Percentiles rank a stretch among this genome's conserved stretches.
Evolutionary conservation across 2,329 filamentous ascomycete genomes (phyloP).

Genomic region (Alternaria solani): DNA sequence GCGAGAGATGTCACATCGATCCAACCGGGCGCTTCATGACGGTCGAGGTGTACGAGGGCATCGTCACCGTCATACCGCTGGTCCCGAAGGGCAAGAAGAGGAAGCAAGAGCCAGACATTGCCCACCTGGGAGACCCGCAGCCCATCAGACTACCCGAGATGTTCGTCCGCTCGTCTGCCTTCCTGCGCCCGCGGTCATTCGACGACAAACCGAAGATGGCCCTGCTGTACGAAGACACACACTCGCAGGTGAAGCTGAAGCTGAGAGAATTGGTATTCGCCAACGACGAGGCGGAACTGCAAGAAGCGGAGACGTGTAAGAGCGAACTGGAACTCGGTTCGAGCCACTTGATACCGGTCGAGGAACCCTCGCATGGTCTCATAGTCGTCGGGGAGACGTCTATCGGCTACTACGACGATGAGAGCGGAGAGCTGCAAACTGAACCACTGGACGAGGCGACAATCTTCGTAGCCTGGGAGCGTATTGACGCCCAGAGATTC

Average conservation of each 20-base stretch:
- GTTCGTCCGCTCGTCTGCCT: conserved; percentile 71
- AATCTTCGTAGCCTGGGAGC: conserved; percentile 91
- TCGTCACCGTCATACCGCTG: conserved; percentile 70
- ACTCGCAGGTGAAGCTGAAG: conserved; percentile 63
- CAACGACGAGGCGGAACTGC: conserved; percentile 62
- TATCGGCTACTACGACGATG: conserved; percentile 84
- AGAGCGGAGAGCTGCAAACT: conserved; percentile 71
- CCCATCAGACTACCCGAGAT: conserved; percentile 71
- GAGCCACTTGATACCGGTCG: conserved; percentile 68
- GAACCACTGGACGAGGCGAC: conserved; percentile 74
- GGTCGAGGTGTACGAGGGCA: conserved; percentile 72
- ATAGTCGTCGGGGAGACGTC: conserved; percentile 67
- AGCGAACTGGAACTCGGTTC: conserved; percentile 67
- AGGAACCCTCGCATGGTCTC: conserved; percentile 62
- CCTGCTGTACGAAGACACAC: conserved; percentile 70
- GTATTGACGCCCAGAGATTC: conserved; percentile 81
- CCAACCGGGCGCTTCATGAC: conserved; percentile 75
- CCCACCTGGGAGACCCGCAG: conserved; percentile 68
- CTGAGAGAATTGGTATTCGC: conserved; percentile 64
- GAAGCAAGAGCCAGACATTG: conserved; percentile 58
- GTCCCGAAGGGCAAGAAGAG: conserved; percentile 62
- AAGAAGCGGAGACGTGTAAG: conserved; percentile 59
- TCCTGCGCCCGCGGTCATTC: conserved; percentile 64
- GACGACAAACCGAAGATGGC: conserved; percentile 67
- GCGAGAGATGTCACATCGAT: conserved; percentile 84